These are phyloP conservation scores for Sicyos baderoa DNA, from an alignment of 306 rosid species.

Conservation along the genomic window DNA sequence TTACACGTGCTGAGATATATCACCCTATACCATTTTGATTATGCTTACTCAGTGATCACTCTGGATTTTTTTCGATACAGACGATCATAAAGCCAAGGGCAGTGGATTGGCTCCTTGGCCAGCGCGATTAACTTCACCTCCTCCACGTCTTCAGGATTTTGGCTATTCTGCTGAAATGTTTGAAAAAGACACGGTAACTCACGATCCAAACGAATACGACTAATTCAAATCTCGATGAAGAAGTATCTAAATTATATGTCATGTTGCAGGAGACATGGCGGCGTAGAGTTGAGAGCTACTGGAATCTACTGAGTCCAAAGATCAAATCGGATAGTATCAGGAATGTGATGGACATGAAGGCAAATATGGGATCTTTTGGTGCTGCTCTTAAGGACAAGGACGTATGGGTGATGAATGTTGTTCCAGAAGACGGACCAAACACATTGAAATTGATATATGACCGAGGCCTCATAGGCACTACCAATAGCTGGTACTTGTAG, in stretches of 20 bases:
- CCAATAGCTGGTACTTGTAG: conserved; percentile 81
- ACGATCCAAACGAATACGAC: not conserved
- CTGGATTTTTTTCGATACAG: conserved; percentile 41
- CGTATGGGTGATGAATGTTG: conserved; percentile 98
- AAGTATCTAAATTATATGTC: conserved; percentile 7
- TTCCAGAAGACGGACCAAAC: conserved; percentile 73
- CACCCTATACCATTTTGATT: not conserved
- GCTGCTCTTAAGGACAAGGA: conserved; percentile 77
- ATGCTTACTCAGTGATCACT: conserved; percentile 10
- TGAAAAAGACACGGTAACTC: conserved; percentile 71
- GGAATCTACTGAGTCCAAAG: conserved; percentile 70
- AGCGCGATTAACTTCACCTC: conserved; percentile 73
- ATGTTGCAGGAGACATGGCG: conserved; percentile 67
- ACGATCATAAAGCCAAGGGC: conserved; percentile 58
- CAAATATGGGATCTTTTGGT: conserved; percentile 80
- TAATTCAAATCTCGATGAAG: not conserved
- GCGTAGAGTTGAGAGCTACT: conserved; percentile 68
- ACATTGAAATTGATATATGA: conserved; percentile 81
- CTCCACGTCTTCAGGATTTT: conserved; percentile 89
- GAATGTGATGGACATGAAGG: conserved; percentile 96
- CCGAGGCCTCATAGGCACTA: conserved; percentile 82
- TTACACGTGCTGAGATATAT: no score
- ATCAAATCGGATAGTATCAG: conserved; percentile 51
- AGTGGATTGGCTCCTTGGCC: conserved; percentile 96
- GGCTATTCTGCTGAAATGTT: conserved; percentile 81